Evolutionary conservation across 2,329 filamentous ascomycete species (phyloP).

Genomic region (Tolypocladium tundrense): DNA sequence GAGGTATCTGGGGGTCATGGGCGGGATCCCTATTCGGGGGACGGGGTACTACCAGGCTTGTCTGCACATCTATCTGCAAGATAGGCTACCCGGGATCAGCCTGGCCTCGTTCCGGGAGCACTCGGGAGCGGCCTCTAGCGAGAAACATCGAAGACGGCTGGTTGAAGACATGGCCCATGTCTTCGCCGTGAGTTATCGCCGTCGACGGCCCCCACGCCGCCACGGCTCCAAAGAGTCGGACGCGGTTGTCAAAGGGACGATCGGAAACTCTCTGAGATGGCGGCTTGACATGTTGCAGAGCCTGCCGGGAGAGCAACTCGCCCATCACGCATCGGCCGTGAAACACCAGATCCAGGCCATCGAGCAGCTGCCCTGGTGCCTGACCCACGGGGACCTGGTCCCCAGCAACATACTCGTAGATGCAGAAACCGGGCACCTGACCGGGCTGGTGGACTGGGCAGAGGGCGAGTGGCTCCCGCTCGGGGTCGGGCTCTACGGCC

Average conservation of each 20-base stretch:
- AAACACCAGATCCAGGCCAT: slow-evolving; percentile 21
- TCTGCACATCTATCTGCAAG: slow-evolving; percentile 31
- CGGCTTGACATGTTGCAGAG: slow-evolving; percentile 26
- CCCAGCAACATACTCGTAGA: slow-evolving; percentile 47
- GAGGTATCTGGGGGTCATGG: slow-evolving; percentile 23
- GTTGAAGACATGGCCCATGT: slow-evolving; percentile 31
- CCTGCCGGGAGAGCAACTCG: slow-evolving; percentile 18
- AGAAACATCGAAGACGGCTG: slow-evolving; percentile 15
- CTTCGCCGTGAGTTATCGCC: slow-evolving; percentile 26
- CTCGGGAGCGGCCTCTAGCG: too few relatives aligned
- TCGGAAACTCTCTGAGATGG: slow-evolving; percentile 30
- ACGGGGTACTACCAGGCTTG: not conserved
- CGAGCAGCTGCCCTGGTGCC: slow-evolving; percentile 37
- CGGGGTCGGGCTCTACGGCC: slow-evolving; percentile 47
- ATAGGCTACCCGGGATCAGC: slow-evolving; percentile 29
- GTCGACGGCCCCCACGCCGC: slow-evolving; percentile 4
- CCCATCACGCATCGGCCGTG: slow-evolving; percentile 15
- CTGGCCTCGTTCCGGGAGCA: slow-evolving; percentile 12
- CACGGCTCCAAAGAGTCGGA: not conserved
- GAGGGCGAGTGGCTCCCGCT: slow-evolving; percentile 52
- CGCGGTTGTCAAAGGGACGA: slow-evolving; percentile 13
- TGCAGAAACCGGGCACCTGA: slow-evolving; percentile 29
- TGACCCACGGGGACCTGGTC: slow-evolving; percentile 52
- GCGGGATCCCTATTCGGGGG: slow-evolving; percentile 1
- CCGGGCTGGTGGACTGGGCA: slow-evolving; percentile 53